Conservation (phyloP, 441 rosid genomes). For the Arabidopsis hybrid region DNA sequence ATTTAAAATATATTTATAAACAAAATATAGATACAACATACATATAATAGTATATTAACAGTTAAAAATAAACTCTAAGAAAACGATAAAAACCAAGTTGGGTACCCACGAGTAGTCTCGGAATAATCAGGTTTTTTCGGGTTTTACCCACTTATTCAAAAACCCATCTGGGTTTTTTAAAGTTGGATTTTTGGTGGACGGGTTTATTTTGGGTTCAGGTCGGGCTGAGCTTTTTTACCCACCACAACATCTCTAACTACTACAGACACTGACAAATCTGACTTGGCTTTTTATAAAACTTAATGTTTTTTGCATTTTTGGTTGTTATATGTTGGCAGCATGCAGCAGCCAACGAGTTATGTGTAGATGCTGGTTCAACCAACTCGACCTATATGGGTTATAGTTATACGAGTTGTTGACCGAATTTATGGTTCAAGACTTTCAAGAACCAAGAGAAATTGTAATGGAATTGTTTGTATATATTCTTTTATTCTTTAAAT, state of each 20-base stretch:
- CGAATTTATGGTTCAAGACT: constrained; percentile 16
- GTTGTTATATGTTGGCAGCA: constrained; percentile 29
- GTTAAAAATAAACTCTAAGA: no score
- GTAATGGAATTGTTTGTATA: constrained; percentile 6
- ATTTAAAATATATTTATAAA: no score
- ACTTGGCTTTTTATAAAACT: not conserved
- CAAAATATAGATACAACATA: no score
- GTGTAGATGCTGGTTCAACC: constrained; percentile 29
- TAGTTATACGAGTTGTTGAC: constrained; percentile 22
- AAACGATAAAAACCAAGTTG: no score
- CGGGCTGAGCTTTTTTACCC: no score
- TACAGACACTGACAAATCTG: not conserved
- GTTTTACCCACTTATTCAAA: no score
- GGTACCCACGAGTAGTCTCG: no score
- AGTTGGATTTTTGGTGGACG: no score
- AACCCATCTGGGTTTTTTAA: no score
- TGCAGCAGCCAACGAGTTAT: constrained; percentile 22
- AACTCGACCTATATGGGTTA: not conserved
- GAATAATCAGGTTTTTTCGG: no score
- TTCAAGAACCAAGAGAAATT: constrained; percentile 1
- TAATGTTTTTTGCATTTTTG: constrained; percentile 6
- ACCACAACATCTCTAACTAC: not conserved
- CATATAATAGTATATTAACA: no score
- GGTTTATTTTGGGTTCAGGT: no score
- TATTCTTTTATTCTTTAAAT: not conserved